Evolutionary conservation across 306 rosid species (phyloP), one percentile per base, ranked within the genome.

Genomic region (Acacia confusa): DNA sequence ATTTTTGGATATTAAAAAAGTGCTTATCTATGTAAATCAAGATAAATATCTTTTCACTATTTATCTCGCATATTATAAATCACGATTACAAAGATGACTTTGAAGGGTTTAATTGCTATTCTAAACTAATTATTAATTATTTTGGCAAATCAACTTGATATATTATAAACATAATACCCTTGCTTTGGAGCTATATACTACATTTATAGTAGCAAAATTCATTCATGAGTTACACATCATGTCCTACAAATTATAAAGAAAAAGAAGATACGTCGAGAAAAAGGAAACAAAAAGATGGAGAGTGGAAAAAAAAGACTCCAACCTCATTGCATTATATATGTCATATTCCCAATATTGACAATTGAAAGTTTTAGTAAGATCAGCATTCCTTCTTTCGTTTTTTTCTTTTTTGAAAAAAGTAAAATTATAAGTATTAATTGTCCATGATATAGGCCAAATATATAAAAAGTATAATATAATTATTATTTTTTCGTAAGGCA

Each of bases 221-320:
- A 14, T 25, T 44, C 20, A 71, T 45, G 40, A 16, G 75, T 71
- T 15, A 71, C n/a, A 71, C 40, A 71, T 71, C 58, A 25, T 2
- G 75, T 45, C 75, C 75, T 71, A 25, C 15, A 71, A 71, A 0
- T 70, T 45, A 22, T 44, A 70, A 70, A 70, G n/a, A 24, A 71
- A 71, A 25, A 38, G 27, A 30, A 69, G 53, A 43, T 4, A 44
- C 75, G 14, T 57, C 14, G 1, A 70, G 57, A 41, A 40, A n/a
- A 41, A 12, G 34, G 27, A 1, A 12, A 9, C 1, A 20, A 10
- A 55, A 55, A 20, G 63, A 20, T 55, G 63, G 63, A 22, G 15
- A 9, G 20, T 30, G 25, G 27, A 2, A 55, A 1, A 70, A 43
- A 45, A 27, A 7, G 74, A 22, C 34, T 45, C 38, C 58, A 25